Evolutionary conservation across 257 asterid species (phyloP).

Genomic region (Thymus mandschuricus): DNA sequence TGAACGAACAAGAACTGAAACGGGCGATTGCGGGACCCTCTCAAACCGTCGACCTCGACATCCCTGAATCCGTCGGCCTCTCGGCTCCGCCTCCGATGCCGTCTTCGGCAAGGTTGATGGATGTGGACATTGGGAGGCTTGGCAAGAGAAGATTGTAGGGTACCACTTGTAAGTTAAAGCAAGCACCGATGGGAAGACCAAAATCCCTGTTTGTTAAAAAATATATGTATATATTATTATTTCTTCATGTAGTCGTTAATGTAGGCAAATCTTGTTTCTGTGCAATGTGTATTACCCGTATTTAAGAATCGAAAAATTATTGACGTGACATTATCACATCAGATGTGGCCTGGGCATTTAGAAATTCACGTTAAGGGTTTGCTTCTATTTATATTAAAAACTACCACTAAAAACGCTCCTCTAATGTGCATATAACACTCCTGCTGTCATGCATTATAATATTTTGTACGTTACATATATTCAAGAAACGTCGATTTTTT

Average conservation of each 20-base stretch:
- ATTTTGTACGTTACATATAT: no score
- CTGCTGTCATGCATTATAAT: no score
- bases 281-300: neutral
- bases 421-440: no score
- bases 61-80: conserved; percentile 94
- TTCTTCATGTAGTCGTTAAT: neutral
- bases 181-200: neutral
- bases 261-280: neutral
- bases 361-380: no score
- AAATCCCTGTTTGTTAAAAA: neutral
- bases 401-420: no score
- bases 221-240: neutral
- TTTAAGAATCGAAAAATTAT: no score
- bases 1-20: conserved; percentile 65
- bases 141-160: conserved; percentile 61
- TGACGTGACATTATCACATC: no score
- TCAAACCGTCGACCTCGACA: conserved; percentile 73
- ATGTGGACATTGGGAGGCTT: conserved; percentile 76
- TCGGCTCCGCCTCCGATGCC: conserved; percentile 45
- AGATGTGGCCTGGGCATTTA: no score
- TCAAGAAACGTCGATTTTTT: no score
- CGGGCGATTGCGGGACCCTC: conserved; percentile 74
- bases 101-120: conserved; percentile 77
- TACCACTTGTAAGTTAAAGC: conserved; percentile 21
- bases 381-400: no score